Evolutionary conservation across 768 basidiomycete genomes (phyloP).

Genomic region (Trametes cinnabarina): DNA sequence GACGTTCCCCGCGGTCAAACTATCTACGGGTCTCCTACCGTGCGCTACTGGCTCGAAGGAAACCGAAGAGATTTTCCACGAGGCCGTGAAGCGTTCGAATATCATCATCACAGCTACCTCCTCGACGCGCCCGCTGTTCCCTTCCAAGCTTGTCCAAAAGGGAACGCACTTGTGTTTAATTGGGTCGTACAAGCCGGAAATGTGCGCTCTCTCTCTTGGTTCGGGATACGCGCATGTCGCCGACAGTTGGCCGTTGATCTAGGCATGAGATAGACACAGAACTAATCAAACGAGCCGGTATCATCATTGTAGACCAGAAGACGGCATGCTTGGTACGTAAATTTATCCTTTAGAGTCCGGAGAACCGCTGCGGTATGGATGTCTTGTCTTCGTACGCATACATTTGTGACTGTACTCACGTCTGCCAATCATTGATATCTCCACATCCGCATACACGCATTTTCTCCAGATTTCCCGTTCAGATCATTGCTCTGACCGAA

Average conservation of each 20-base stretch:
- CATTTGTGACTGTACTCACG: no score
- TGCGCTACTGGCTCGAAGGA: conserved; percentile 8
- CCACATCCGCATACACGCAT: no score
- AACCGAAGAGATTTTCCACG: conserved; percentile 22
- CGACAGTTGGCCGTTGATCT: not conserved
- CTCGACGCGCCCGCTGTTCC: conserved; percentile 67
- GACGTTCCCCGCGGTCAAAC: conserved; percentile 27
- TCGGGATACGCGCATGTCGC: no score
- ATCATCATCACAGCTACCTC: conserved; percentile 78
- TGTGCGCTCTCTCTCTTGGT: conserved; percentile 37
- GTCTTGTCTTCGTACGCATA: no score
- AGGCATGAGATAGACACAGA: conserved; percentile 60
- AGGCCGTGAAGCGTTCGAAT: conserved; percentile 44
- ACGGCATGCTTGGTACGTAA: conserved; percentile 54
- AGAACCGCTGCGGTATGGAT: no score
- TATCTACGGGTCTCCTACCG: conserved; percentile 12
- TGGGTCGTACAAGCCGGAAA: conserved; percentile 77
- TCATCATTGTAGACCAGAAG: conserved; percentile 72
- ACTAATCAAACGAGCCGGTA: conserved; percentile 53
- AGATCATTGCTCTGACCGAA: no score
- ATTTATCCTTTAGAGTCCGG: no score
- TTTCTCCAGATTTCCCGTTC: no score
- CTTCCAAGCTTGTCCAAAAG: conserved; percentile 55
- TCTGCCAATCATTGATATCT: no score
- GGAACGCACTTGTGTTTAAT: conserved; percentile 73